phyloP scores from a whole-genome alignment of 2,329 filamentous ascomycete genomes.

The Zymoseptoria passerinii region DNA sequence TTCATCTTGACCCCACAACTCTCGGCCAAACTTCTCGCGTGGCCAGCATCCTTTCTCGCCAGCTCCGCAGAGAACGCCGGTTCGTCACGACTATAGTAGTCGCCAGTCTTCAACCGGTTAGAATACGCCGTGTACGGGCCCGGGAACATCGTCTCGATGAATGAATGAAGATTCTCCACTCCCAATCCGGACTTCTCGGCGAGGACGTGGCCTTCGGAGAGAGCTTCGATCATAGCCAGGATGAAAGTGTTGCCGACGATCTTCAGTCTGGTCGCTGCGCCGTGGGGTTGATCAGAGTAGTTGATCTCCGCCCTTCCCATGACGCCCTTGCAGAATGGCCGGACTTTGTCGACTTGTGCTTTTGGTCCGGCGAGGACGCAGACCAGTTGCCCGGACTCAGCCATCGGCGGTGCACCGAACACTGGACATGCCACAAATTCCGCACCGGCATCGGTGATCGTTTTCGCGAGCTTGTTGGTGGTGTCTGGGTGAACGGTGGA shows the following conservation, averaged over 20 bases:
- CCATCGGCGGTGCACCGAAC: constrained; percentile 63
- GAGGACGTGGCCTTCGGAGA: constrained; percentile 68
- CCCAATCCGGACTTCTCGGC: constrained; percentile 77
- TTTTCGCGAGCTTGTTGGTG: constrained; percentile 56
- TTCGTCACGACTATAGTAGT: constrained; percentile 65
- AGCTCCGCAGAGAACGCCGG: constrained; percentile 79
- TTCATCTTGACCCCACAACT: constrained; percentile 53
- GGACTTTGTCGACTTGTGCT: constrained; percentile 53
- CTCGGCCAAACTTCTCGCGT: constrained; percentile 61
- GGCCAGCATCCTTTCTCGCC: constrained; percentile 71
- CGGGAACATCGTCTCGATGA: constrained; percentile 66
- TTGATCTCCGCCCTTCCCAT: constrained; percentile 62
- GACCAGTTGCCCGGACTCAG: constrained; percentile 61
- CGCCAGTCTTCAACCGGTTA: constrained; percentile 62
- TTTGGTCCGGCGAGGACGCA: constrained; percentile 63
- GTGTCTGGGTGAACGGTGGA: constrained; percentile 82
- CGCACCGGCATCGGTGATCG: constrained; percentile 51
- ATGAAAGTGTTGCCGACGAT: constrained; percentile 83
- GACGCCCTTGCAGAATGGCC: constrained; percentile 65
- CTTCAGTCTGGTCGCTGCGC: constrained; percentile 64
- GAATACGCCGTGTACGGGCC: constrained; percentile 69
- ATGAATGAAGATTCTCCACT: constrained; percentile 58
- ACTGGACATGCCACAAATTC: constrained; percentile 69
- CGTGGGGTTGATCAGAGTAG: constrained; percentile 59
- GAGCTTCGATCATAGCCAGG: constrained; percentile 69